Evolutionary conservation across 352 stramenopile genomes (phyloP), one percentile per base, ranked within the genome.

Genomic region (Phytophthora sp.): DNA sequence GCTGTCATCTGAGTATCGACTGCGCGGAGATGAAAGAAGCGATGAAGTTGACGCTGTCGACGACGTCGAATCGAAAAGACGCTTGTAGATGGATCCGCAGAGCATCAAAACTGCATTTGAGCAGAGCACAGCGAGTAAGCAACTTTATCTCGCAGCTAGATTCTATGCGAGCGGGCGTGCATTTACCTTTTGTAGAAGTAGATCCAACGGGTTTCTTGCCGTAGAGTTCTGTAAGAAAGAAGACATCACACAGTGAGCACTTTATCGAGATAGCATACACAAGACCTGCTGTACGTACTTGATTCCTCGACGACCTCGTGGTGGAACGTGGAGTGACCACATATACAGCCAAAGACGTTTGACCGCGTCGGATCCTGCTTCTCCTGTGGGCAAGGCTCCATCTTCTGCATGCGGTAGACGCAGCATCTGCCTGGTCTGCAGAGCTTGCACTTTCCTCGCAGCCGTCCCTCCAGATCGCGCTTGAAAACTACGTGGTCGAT

Each of bases 401-500:
- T 57, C n/a, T 79, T 72, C 21, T 82, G 67, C 24, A 81, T 73
- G 12, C 83, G 77, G 39, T 91, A 94, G 18, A 91, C 66, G 35
- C 81, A 87, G 55, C 86, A 95, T 28, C 83, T 79, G 12, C 84
- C 84, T 23, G 74, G 67, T 12, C 81, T 67, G 41, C 86, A 95
- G 7, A 90, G 54, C 48, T 88, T 92, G 77, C 86, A 95, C 46
- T 80, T 90, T 0, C 84, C 81, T 38, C 84, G 84, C 37, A 95
- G 68, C 23, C 75, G 54, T 15, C 77, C 84, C 24, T 90, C 81
- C 5, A 65, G 49, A 45, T 95, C 86, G 18, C 86, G 69, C 56
- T 86, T 88, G 63, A 95, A 95, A 38, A 95, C 69, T 11, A 92
- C 77, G 49, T 93, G 72, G 45, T 89, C 82, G 31, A 93, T 75